Percentiles rank a stretch among this genome's conserved stretches.
These are phyloP conservation scores for Exophiala sideris DNA, from an alignment of 2,329 filamentous ascomycete species.

Conservation along the genomic window DNA sequence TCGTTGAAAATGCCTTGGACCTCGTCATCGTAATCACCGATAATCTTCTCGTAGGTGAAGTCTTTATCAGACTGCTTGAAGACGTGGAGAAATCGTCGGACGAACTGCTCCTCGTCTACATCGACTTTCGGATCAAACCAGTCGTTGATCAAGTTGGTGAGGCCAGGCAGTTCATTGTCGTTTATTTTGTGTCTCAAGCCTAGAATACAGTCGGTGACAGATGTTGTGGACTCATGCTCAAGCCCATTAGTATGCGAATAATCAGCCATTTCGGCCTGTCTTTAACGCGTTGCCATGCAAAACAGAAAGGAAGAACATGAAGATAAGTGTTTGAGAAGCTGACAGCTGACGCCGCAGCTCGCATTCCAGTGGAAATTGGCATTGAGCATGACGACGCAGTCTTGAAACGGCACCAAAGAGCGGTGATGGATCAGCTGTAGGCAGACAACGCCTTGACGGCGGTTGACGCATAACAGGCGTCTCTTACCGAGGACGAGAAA, in stretches of 20 bases:
- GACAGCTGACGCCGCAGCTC: not conserved
- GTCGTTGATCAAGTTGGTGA: slow-evolving; percentile 18
- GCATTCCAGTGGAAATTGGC: not conserved
- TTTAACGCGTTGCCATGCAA: slow-evolving; percentile 1
- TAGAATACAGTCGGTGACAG: slow-evolving; percentile 23
- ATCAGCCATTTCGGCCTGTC: slow-evolving; percentile 12
- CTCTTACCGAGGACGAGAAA: not conserved
- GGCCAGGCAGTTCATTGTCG: slow-evolving; percentile 18
- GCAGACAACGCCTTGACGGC: slow-evolving; percentile 1
- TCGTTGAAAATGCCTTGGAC: slow-evolving; percentile 21
- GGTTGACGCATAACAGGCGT: not conserved
- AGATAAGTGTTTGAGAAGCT: not conserved
- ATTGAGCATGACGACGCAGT: slow-evolving; percentile 4
- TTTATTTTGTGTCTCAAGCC: slow-evolving; percentile 18
- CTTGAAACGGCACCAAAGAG: not conserved
- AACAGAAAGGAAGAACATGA: not conserved
- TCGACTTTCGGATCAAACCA: slow-evolving; percentile 20
- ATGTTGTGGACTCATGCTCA: slow-evolving; percentile 17
- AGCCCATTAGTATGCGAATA: slow-evolving; percentile 9
- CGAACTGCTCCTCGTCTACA: slow-evolving; percentile 22
- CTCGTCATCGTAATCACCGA: slow-evolving; percentile 21
- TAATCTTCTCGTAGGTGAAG: slow-evolving; percentile 19
- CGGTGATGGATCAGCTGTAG: not conserved
- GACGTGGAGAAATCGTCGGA: slow-evolving; percentile 18
- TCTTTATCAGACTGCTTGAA: slow-evolving; percentile 22